Conservation (phyloP, 305 asterid species). For the Fraxinus xanthoxyloides region DNA sequence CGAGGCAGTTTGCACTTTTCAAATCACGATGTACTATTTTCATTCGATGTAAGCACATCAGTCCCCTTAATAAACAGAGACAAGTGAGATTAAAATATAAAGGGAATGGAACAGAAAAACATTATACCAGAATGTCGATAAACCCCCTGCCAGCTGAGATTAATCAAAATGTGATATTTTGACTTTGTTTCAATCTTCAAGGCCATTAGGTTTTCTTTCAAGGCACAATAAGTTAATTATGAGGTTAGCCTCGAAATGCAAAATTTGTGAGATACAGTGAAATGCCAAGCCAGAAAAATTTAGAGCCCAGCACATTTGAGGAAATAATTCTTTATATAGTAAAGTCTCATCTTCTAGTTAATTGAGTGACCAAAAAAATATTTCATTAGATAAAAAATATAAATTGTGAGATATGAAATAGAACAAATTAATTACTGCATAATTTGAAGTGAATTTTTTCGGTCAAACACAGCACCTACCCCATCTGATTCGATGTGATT, state of each 20-base stretch:
- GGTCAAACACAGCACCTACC: neutral
- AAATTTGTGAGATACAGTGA: neutral
- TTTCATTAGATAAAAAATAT: neutral
- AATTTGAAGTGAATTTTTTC: neutral
- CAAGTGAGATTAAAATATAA: slow-evolving; percentile 8
- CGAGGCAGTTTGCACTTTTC: slow-evolving; percentile 97
- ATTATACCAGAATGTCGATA: neutral
- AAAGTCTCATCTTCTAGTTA: neutral
- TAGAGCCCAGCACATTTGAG: neutral
- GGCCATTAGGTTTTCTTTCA: neutral
- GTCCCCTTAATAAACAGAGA: slow-evolving; percentile 58
- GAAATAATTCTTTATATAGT: neutral
- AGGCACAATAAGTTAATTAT: neutral
- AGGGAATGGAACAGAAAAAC: neutral
- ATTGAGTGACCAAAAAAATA: neutral
- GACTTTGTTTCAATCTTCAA: neutral
- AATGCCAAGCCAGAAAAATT: neutral
- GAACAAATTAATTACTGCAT: neutral
- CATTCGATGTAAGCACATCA: slow-evolving; percentile 91
- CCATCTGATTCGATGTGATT: neutral
- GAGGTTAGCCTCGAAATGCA: neutral
- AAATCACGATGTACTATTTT: slow-evolving; percentile 90
- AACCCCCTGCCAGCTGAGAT: neutral
- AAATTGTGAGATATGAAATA: neutral
- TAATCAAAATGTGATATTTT: neutral